Evolutionary conservation across 257 asterid species (phyloP), one percentile per base, ranked within the genome.

Genomic region (Galeopsis tetrahit): DNA sequence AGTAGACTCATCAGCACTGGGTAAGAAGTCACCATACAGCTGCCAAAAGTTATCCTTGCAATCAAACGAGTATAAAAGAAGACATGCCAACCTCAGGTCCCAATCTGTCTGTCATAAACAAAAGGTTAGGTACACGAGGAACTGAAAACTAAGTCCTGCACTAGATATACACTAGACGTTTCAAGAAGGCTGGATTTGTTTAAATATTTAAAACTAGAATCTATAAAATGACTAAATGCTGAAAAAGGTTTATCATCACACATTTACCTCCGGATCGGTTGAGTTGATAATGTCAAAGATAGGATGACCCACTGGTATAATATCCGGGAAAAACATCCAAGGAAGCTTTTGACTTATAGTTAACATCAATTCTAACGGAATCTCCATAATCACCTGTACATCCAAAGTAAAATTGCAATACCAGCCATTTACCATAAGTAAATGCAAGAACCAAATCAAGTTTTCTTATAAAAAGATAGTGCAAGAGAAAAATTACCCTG

Each of bases 271-370:
- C 10, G 98, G 96, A 83, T 94, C 79, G 77, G 97, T 91, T 69
- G 99, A 94, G 84, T 94, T 91, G 71, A 91, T 91, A 70, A 94
- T 88, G 85, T 91, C 96, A 70, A 91, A 94, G 76, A 94, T 88
- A 75, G 99, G 99, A 84, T 94, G 98, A 62, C 98, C 99, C 5
- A 91, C 42, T 15, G 99, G 99, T 78, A 94, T 80, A 76, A 84
- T 90, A 82, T 94, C 97, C 1, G 99, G 99, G 76, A 91, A 94
- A 82, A 94, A 94, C 98, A 94, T 94, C 98, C 99, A 94, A 4
- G 99, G 99, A 68, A 86, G 89, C 87, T 87, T 91, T 77, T 89
- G 87, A 78, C 97, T 94, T 55, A 94, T 88, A 15, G 99, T 89
- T 79, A 94, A 81, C 99, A 94, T 94, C 85, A 94, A 78, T 83